Conservation (phyloP, 768 basidiomycete species). For the Xerocomellus amylosporus region DNA sequence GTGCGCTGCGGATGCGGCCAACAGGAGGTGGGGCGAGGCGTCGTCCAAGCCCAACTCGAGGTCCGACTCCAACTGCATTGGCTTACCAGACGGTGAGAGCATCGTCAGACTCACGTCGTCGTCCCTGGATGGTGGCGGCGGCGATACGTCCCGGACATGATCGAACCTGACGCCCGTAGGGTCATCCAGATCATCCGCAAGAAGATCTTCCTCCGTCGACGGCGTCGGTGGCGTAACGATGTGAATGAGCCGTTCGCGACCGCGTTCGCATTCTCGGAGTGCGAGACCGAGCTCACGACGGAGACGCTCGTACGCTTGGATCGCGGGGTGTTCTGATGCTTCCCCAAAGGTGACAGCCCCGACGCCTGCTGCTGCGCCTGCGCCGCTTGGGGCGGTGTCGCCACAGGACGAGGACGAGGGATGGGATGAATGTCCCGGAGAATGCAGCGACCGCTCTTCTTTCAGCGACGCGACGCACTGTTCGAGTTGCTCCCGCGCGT, state of each 20-base stretch:
- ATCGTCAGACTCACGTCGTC: slow-evolving; percentile 8
- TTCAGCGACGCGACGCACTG: slow-evolving; percentile 59
- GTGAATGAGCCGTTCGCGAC: slow-evolving; percentile 60
- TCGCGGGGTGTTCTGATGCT: slow-evolving; percentile 43
- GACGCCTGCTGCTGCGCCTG: background rate
- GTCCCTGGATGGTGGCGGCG: background rate
- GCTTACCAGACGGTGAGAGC: slow-evolving; percentile 25
- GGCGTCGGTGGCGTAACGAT: slow-evolving; percentile 47
- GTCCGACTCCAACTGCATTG: slow-evolving; percentile 6
- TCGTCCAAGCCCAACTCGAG: slow-evolving; percentile 41
- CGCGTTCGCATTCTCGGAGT: slow-evolving; percentile 79
- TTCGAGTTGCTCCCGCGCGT: slow-evolving; percentile 66
- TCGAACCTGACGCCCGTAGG: background rate
- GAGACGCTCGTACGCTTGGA: slow-evolving; percentile 73
- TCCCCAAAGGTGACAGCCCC: background rate
- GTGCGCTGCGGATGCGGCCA: slow-evolving; percentile 48
- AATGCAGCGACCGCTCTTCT: slow-evolving; percentile 28
- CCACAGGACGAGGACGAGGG: slow-evolving; percentile 19
- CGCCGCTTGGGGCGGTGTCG: background rate
- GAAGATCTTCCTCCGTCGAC: slow-evolving; percentile 37
- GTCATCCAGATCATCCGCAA: background rate
- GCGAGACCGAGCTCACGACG: slow-evolving; percentile 76
- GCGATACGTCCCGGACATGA: background rate
- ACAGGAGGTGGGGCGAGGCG: slow-evolving; percentile 52
- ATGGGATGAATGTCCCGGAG: slow-evolving; percentile 21